Evolutionary conservation across 495 filamentous ascomycete genomes (phyloP).

Genomic region (Neurospora sp.): DNA sequence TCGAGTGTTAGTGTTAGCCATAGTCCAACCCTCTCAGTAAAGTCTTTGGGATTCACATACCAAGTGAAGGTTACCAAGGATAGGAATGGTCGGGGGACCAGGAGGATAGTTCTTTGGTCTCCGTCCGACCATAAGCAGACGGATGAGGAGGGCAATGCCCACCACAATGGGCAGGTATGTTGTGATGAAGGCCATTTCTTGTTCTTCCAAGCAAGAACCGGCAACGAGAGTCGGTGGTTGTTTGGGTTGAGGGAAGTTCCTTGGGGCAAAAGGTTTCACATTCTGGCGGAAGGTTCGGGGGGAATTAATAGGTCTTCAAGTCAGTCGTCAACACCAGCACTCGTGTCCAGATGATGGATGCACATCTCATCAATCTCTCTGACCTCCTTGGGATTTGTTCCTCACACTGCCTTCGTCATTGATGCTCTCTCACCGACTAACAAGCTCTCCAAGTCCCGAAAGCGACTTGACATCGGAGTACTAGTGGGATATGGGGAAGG

Average conservation of each 20-base stretch:
- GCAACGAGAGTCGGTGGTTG: not conserved
- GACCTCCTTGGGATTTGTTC: not conserved
- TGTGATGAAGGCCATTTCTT: conserved; percentile 13
- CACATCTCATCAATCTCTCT: not conserved
- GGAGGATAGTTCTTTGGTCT: conserved; percentile 24
- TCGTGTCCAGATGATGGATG: not conserved
- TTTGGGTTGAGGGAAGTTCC: not conserved
- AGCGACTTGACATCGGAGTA: conserved; percentile 9
- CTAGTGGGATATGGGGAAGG: conserved; percentile 12
- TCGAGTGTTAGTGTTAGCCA: not conserved
- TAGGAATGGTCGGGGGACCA: conserved; percentile 25
- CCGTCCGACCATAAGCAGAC: conserved; percentile 17
- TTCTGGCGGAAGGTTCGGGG: not conserved
- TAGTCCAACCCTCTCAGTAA: not conserved
- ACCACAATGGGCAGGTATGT: conserved; percentile 15
- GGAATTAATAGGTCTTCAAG: not conserved
- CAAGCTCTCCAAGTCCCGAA: not conserved
- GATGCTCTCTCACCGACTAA: not conserved
- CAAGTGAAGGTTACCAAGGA: conserved; percentile 27
- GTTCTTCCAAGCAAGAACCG: not conserved
- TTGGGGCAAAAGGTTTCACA: not conserved
- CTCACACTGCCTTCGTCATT: not conserved
- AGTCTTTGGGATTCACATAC: conserved; percentile 4
- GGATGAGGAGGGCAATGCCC: conserved; percentile 16
- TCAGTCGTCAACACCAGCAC: not conserved